Base-by-base conservation (phyloP, 2,329 filamentous ascomycete species). In the Moelleriella libera region DNA sequence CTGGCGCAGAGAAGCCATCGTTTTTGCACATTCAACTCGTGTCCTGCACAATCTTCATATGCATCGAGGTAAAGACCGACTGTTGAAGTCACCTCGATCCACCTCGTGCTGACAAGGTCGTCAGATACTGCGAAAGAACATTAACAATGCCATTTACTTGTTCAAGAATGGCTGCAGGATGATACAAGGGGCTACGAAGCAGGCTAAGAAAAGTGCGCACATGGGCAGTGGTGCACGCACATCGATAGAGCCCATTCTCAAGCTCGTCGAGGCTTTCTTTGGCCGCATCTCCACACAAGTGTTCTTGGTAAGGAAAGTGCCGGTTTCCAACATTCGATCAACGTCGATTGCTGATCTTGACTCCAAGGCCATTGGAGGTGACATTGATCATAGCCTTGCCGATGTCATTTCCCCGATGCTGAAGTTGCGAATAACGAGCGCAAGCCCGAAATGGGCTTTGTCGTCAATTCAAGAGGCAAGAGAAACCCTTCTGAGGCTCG, bases 21-120 rank as follows among this genome's bases (percentile, higher is more conserved):
- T 48, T 43, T 30, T 14, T 46, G n/a, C 44, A 48, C 30, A 42
- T 49, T 11, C 48, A 49, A 30, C 46, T 50, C 10, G 46, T 50
- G 40, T 45, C 49, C n/a, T 50, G 49, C 41, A 45, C 44, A 5
- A 48, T 50, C 34, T 50, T 50, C 41, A 48, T 50, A 14, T 50
- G 49, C 44, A 48, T 48, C 8, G 49, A 50, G 46, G 49, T 50
- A 28, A 44, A 12, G 34, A 37, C 3, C 8, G 34, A 8, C 34
- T 37, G 2, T 37, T 12, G 12, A 37, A 37, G 12, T 37, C 34
- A 37, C 12, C 8, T 8, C 8, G 12, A 37, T 9, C 3, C 8
- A 37, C 8, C 34, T 12, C 34, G 34, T 37, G 14, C 46, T 47
- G 6, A 47, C 11, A 5, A 4, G 4, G 11, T 28, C 14, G 12